Conservation (phyloP, 1,284 basidiomycete genomes). For the Microbotryum scabiosae region DNA sequence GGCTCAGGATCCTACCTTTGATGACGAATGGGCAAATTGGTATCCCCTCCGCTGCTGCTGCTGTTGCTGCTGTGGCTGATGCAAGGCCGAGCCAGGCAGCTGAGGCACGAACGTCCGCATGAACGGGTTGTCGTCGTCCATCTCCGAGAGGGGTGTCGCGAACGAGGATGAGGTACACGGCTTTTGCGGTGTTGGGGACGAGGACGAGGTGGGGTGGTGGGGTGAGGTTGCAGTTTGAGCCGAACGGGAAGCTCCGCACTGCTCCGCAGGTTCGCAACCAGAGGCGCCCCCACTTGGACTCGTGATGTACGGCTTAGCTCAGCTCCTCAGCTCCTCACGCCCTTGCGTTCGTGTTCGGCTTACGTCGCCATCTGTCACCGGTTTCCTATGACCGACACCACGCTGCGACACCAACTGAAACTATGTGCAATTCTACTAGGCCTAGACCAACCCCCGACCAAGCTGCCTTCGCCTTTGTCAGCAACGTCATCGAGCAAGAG, state of each 20-base stretch:
- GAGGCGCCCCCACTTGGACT: not conserved
- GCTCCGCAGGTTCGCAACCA: not conserved
- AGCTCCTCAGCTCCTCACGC: not conserved
- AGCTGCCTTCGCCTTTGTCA: not conserved
- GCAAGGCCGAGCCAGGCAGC: too few relatives aligned
- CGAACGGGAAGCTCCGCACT: not conserved
- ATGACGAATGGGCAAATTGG: too few relatives aligned
- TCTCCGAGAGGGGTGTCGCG: too few relatives aligned
- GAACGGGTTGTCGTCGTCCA: not conserved
- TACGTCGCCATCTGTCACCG: too few relatives aligned
- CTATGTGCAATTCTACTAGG: not conserved
- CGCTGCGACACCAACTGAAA: not conserved
- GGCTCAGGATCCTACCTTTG: too few relatives aligned
- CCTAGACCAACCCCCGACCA: not conserved
- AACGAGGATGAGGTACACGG: too few relatives aligned
- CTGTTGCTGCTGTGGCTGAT: too few relatives aligned
- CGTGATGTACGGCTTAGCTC: not conserved
- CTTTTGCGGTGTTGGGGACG: not conserved
- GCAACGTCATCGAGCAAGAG: not conserved
- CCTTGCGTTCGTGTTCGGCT: not conserved
- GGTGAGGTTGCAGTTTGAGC: not conserved
- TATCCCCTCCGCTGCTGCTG: too few relatives aligned
- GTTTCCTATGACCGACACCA: too few relatives aligned
- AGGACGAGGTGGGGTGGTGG: not conserved
- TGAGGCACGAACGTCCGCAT: not conserved